Percentiles rank a stretch among this genome's conserved stretches.
phyloP scores from a whole-genome alignment of 768 basidiomycete genomes.

The Coprinopsis cinerea region DNA sequence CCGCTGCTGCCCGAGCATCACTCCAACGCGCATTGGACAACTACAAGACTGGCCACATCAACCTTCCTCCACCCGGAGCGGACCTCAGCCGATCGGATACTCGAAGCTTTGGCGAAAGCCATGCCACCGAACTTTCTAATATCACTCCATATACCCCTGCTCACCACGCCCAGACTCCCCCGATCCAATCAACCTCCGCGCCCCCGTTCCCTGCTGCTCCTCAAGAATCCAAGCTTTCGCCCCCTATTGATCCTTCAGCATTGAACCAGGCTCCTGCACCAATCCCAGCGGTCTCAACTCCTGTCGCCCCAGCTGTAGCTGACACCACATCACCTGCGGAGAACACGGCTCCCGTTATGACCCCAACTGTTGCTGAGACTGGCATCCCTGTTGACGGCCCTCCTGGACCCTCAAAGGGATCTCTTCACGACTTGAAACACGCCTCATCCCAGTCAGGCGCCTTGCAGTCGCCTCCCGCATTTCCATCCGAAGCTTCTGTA shows the following conservation, averaged over 20 bases:
- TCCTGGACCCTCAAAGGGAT: constrained; percentile 63
- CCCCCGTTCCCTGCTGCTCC: constrained; percentile 13
- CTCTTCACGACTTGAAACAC: constrained; percentile 44
- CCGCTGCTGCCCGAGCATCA: constrained; percentile 65
- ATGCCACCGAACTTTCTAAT: constrained; percentile 64
- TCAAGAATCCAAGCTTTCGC: constrained; percentile 14
- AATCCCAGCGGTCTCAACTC: constrained; percentile 21
- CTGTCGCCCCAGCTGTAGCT: constrained; percentile 16
- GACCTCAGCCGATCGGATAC: constrained; percentile 69
- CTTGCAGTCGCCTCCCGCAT: constrained; percentile 19
- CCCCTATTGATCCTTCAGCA: constrained; percentile 26
- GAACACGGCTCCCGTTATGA: constrained; percentile 15
- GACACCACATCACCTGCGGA: not conserved
- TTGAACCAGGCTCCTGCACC: constrained; percentile 37
- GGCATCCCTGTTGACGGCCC: constrained; percentile 61
- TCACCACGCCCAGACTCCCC: constrained; percentile 13
- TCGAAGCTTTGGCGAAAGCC: constrained; percentile 79
- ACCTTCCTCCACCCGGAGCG: constrained; percentile 41
- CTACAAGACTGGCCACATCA: constrained; percentile 63
- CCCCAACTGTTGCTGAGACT: constrained; percentile 71
- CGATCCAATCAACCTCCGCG: constrained; percentile 16
- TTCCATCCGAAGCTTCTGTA: constrained; percentile 18
- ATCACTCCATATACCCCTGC: constrained; percentile 33
- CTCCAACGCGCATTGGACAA: constrained; percentile 76
- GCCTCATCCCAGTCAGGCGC: constrained; percentile 17